Conservation (phyloP, 805 yeast species). For the Myxozyma neglecta region DNA sequence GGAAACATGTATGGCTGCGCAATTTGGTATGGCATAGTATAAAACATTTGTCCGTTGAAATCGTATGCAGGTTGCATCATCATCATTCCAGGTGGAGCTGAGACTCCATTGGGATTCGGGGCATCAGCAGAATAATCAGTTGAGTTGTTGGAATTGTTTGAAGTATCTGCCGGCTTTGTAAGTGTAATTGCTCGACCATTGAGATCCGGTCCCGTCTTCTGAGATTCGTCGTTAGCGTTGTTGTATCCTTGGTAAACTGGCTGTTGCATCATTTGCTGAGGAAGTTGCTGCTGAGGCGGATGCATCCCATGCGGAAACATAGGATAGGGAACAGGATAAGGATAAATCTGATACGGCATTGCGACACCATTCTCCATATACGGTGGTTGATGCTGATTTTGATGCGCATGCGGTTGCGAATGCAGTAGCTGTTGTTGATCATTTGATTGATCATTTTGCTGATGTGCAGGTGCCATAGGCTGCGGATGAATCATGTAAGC, state of each 20-base stretch:
- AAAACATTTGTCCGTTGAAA: neutral
- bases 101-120: neutral
- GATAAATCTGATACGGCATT: conserved; percentile 4
- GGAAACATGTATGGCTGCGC: conserved; percentile 3
- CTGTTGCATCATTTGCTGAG: neutral
- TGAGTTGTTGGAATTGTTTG: neutral
- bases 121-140: neutral
- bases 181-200: conserved; percentile 1
- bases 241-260: neutral
- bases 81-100: neutral
- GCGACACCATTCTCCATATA: neutral
- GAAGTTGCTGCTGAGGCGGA: neutral
- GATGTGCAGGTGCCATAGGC: neutral
- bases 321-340: neutral
- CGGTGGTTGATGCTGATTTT: neutral
- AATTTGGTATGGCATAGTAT: conserved; percentile 6
- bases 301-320: neutral
- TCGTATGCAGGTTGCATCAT: conserved; percentile 5
- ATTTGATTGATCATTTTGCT: neutral
- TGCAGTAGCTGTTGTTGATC: neutral
- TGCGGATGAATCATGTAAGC: neutral
- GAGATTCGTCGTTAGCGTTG: neutral
- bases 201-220: neutral
- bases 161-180: neutral
- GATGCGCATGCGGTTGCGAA: neutral